Base-by-base conservation (phyloP, 2,329 filamentous ascomycete genomes). In the Aspergillus ustus region DNA sequence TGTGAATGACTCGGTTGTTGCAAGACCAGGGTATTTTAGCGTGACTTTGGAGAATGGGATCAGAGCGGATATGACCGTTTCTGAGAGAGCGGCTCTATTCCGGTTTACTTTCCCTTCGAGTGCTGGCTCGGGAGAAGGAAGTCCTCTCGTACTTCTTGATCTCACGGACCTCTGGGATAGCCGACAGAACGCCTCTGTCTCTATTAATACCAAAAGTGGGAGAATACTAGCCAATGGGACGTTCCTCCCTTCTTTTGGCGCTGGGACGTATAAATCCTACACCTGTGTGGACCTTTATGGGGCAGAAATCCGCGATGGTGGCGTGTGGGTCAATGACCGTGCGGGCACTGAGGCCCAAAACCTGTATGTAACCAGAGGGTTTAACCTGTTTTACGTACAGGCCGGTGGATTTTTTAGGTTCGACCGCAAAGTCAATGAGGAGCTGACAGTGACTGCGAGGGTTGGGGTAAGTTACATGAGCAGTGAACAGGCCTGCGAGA, bases 391-490 rank as follows among this genome's bases (percentile, higher is more conserved):
- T 59, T 85, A 85, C 29, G 65, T 77, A 48, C 75, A 87, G 5
- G 86, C 83, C 0, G 89, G 89, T 15, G 89, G 85, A 0, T 91
- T 88, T 75, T 80, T 88, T 25, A 82, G 87, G 29, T 91, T 15
- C 77, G 82, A n/a, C 75, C 81, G 0, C 71, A 71, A 0, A 72
- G 81, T 52, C 77, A 80, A 3, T 19, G 31, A 19, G 17, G 31
- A 54, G 44, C 17, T 54, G 31, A 82, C 85, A 2, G 82, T 92
- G 13, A 76, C 84, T 9, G 88, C 84, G 13, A 83, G 90, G 40
- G 86, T 90, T 9, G 89, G 88, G 0, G 75, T 90, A 7, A 91
- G 89, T 67, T 89, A 91, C 73, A 86, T 91, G 70, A 89, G 87
- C 70, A 76, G 78, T 2, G 80, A 84, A 1, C 84, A 88, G 72